Evolutionary conservation across 441 rosid genomes (phyloP).

Genomic region (Arabidopsis hybrid): DNA sequence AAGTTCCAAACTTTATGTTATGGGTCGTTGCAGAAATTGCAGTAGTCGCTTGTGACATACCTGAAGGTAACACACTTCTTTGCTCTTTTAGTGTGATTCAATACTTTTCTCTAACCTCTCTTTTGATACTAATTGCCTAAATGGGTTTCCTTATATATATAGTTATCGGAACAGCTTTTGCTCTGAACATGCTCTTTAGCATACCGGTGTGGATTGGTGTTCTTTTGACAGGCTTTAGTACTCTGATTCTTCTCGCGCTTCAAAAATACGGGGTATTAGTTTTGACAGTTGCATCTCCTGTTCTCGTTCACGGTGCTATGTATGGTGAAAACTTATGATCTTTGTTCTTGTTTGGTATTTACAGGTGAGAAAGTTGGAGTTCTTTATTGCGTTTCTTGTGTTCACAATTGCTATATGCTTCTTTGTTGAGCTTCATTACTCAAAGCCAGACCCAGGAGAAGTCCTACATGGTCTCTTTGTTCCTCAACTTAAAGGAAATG

Average conservation of each 20-base stretch:
- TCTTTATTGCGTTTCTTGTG: conserved; percentile 83
- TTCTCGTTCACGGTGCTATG: background rate
- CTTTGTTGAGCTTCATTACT: conserved; percentile 76
- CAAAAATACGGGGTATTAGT: conserved; percentile 88
- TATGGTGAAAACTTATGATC: conserved; percentile 16
- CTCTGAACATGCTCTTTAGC: conserved; percentile 90
- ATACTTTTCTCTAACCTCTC: conserved; percentile 14
- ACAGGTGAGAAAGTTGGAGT: conserved; percentile 92
- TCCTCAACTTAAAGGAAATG: conserved; percentile 91
- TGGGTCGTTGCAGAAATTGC: conserved; percentile 96
- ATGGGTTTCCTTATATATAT: conserved; percentile 2
- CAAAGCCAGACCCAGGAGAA: conserved; percentile 84
- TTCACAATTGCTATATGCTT: conserved; percentile 85
- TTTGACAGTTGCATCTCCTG: too few species aligned
- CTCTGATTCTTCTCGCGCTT: conserved; percentile 80
- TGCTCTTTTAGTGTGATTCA: conserved; percentile 12
- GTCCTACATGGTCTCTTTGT: conserved; percentile 88
- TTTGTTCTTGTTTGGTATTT: too few species aligned
- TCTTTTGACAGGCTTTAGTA: conserved; percentile 88
- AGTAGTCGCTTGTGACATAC: conserved; percentile 95
- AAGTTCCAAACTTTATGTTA: conserved; percentile 72
- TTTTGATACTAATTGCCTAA: conserved; percentile 19
- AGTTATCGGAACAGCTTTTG: conserved; percentile 98
- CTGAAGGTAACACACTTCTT: conserved; percentile 65
- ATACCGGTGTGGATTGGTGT: conserved; percentile 94